Evolutionary conservation across 202 grass and related monocot genomes (phyloP).

Genomic region (Cymbopogon flexuosus): DNA sequence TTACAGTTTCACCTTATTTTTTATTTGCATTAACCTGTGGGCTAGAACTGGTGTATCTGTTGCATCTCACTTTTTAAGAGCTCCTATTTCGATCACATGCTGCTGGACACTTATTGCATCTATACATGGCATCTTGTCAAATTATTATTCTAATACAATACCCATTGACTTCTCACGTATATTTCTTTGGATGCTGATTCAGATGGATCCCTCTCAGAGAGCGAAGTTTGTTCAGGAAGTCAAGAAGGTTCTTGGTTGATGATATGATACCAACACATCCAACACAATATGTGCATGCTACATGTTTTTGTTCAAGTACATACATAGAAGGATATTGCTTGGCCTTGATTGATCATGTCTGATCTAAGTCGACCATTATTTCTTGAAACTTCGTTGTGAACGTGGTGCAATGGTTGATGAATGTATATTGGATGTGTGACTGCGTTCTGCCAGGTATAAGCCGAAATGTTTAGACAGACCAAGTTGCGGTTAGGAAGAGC

Average conservation of each 20-base stretch:
- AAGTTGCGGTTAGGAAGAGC: neutral
- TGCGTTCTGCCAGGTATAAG: neutral
- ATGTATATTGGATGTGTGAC: slow-evolving; percentile 23
- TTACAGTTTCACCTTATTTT: neutral
- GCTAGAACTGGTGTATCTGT: neutral
- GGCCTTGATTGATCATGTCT: slow-evolving; percentile 3
- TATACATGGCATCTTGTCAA: neutral
- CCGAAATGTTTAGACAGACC: neutral
- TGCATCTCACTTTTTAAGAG: neutral
- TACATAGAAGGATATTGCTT: slow-evolving; percentile 37
- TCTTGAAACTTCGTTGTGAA: neutral
- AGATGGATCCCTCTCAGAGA: slow-evolving; percentile 73
- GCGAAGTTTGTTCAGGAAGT: slow-evolving; percentile 49
- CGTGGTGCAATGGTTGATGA: neutral
- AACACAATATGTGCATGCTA: slow-evolving; percentile 23
- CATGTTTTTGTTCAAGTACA: slow-evolving; percentile 38
- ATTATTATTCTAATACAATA: neutral
- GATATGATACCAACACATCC: slow-evolving; percentile 27
- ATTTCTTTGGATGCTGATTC: slow-evolving; percentile 27
- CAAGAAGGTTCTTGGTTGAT: slow-evolving; percentile 47
- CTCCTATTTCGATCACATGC: neutral
- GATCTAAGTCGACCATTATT: slow-evolving; percentile 16
- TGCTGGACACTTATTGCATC: neutral
- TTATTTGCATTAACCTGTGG: slow-evolving; percentile 5
- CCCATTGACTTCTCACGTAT: neutral